A percentile compares a stretch with the other conserved stretches of the same genome.
These are phyloP conservation scores for Coemansia sp. DNA, from an alignment of 192 early-diverging fungal species.

Conservation along the genomic window DNA sequence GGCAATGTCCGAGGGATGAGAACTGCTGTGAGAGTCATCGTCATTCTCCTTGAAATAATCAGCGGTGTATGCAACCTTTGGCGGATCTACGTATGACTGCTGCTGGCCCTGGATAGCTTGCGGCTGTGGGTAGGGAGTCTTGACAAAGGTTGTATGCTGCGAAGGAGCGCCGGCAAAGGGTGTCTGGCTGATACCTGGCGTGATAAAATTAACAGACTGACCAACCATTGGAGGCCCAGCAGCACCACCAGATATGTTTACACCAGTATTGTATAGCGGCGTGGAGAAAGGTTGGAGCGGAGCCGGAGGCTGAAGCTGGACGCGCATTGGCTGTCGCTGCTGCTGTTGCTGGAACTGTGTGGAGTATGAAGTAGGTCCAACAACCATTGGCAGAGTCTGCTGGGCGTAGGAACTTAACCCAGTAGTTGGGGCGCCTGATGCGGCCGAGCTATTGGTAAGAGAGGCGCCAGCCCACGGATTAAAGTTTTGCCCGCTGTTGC, in stretches of 20 bases:
- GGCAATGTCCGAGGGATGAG: slow-evolving; percentile 10
- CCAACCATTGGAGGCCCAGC: slow-evolving; percentile 5
- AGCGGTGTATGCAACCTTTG: slow-evolving; percentile 16
- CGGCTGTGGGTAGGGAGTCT: slow-evolving; percentile 30
- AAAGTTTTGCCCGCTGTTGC: background rate
- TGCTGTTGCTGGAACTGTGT: slow-evolving; percentile 10
- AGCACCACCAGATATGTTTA: background rate
- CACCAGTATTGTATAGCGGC: background rate
- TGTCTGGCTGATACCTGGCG: slow-evolving; percentile 10
- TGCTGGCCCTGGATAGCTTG: slow-evolving; percentile 4
- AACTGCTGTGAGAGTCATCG: slow-evolving; percentile 2
- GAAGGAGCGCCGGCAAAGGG: slow-evolving; percentile 14
- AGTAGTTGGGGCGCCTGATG: slow-evolving; percentile 5
- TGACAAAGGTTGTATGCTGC: slow-evolving; percentile 23
- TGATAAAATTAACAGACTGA: slow-evolving; percentile 18
- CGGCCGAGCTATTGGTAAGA: slow-evolving; percentile 1
- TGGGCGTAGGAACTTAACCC: slow-evolving; percentile 10
- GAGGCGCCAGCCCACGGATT: slow-evolving; percentile 26
- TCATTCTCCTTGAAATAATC: slow-evolving; percentile 24
- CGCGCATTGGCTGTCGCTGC: slow-evolving; percentile 4
- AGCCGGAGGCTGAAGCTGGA: background rate
- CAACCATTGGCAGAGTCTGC: background rate
- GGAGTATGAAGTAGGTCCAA: background rate
- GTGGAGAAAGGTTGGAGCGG: background rate
- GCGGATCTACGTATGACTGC: slow-evolving; percentile 2